Conservation (phyloP, 148 eudicot species). For the Agrostemma githago region DNA sequence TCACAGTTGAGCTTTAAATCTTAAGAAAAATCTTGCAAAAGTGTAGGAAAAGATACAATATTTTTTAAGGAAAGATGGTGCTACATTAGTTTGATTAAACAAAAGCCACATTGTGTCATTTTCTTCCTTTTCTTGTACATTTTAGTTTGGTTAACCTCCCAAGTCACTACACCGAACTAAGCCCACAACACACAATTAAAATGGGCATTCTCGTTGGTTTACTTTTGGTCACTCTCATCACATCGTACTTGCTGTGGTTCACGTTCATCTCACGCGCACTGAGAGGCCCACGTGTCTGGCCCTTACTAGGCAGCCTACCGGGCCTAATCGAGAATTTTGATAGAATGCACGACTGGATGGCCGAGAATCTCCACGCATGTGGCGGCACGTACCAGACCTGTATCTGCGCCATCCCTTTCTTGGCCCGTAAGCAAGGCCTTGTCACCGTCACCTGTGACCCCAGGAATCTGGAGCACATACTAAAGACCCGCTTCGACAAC, state of each 20-base stretch:
- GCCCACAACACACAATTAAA: background rate
- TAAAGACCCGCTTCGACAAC: conserved; percentile 78
- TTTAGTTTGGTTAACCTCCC: conserved; percentile 21
- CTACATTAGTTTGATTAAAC: background rate
- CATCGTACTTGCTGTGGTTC: conserved; percentile 74
- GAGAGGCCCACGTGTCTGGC: conserved; percentile 92
- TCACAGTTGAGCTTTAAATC: background rate
- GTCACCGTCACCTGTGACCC: conserved; percentile 95
- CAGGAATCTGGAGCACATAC: conserved; percentile 75
- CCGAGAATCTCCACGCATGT: conserved; percentile 78
- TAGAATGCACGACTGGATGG: conserved; percentile 88
- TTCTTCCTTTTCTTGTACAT: conserved; percentile 20
- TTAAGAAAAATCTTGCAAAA: background rate
- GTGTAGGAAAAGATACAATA: conserved; percentile 4
- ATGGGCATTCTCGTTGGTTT: conserved; percentile 57
- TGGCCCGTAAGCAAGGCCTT: conserved; percentile 80
- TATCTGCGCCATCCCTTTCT: conserved; percentile 74
- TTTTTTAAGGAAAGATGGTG: too few relatives aligned
- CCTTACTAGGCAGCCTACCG: conserved; percentile 74
- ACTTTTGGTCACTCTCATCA: conserved; percentile 42
- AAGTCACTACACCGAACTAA: background rate
- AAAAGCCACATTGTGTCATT: conserved; percentile 21
- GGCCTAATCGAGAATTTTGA: conserved; percentile 78
- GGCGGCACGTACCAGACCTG: conserved; percentile 94
- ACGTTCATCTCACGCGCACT: conserved; percentile 75